Conservation (phyloP, 208 protist genomes). For the Willaertia magna region DNA sequence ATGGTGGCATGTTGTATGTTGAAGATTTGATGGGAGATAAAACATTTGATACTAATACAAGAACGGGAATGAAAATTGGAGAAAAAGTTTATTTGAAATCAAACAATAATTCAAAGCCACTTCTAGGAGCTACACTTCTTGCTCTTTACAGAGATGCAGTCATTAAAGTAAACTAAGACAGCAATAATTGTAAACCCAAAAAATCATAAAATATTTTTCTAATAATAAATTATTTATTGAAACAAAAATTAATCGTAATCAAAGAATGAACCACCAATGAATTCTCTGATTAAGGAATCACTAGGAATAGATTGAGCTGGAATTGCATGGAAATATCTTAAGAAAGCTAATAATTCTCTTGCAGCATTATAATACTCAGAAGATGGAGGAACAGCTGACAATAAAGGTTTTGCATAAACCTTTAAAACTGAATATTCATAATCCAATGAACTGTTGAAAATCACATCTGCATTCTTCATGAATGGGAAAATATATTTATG, state of each 20-base stretch:
- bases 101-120: too few species aligned
- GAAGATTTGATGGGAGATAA: too few species aligned
- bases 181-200: too few species aligned
- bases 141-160: too few species aligned
- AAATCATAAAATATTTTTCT: too few species aligned
- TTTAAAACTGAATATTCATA: conserved; percentile 34
- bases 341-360: background rate
- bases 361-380: background rate
- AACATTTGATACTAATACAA: too few species aligned
- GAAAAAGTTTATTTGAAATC: too few species aligned
- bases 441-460: conserved; percentile 32
- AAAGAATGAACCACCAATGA: conserved; percentile 1
- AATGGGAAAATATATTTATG: conserved; percentile 34
- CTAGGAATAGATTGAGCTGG: background rate
- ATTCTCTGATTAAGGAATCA: background rate
- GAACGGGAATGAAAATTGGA: too few species aligned
- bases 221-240: too few species aligned
- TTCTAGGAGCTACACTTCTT: too few species aligned
- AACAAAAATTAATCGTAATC: background rate
- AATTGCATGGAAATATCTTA: background rate
- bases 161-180: too few species aligned
- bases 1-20: background rate
- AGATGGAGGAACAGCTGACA: background rate
- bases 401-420: conserved; percentile 23
- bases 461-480: conserved; percentile 24